Percentiles rank a stretch among this genome's conserved stretches.
Conservation (phyloP, 805 yeast genomes). For the Candida boleticola region DNA sequence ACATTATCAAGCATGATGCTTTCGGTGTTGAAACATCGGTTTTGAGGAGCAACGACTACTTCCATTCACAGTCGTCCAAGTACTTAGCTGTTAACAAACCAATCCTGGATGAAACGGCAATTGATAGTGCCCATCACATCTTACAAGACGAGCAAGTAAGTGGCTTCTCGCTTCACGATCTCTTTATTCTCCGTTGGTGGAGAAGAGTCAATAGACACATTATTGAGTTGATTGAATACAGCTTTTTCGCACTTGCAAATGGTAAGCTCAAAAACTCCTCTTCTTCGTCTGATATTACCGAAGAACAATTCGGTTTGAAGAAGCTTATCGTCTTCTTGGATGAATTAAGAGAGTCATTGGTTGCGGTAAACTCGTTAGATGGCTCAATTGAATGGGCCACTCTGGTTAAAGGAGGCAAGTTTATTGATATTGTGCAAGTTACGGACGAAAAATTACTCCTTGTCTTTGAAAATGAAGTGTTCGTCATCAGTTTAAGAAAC, state of each 20-base stretch:
- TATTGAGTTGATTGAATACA: constrained; percentile 17
- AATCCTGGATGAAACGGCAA: constrained; percentile 17
- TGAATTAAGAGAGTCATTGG: constrained; percentile 22
- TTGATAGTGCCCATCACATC: constrained; percentile 30
- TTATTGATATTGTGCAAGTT: constrained; percentile 1
- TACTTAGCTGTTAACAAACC: constrained; percentile 31
- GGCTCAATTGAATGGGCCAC: constrained; percentile 42
- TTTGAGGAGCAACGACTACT: background rate
- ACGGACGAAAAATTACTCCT: constrained; percentile 11
- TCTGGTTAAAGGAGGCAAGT: constrained; percentile 8
- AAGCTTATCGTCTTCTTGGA: constrained; percentile 31
- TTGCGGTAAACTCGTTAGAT: constrained; percentile 41
- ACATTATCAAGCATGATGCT: background rate
- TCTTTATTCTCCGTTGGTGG: constrained; percentile 23
- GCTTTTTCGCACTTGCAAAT: background rate
- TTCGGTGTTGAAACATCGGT: background rate
- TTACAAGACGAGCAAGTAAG: constrained; percentile 23
- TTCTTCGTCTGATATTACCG: constrained; percentile 4
- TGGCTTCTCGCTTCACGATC: background rate
- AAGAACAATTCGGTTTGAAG: constrained; percentile 29
- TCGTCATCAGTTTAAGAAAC: constrained; percentile 12
- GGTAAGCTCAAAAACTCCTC: background rate
- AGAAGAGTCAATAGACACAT: constrained; percentile 31
- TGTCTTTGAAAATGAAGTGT: constrained; percentile 11
- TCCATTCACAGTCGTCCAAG: constrained; percentile 1